Evolutionary conservation across 768 basidiomycete genomes (phyloP).

Genomic region (Megacollybia marginata): DNA sequence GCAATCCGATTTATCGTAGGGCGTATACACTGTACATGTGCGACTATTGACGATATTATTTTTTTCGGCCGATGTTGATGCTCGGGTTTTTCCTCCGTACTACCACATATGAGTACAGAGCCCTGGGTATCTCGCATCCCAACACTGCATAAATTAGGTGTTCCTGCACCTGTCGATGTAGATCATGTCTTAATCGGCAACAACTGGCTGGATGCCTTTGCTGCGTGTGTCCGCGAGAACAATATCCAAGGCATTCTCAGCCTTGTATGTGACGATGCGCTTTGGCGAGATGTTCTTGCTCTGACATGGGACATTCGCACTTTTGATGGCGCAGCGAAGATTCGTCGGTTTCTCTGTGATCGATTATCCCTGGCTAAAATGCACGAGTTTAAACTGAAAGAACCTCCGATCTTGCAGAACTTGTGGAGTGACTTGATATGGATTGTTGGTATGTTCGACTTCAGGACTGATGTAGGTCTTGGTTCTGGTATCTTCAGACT

Average conservation of each 20-base stretch:
- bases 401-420: slow-evolving; percentile 22
- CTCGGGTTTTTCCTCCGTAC: no score
- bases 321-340: slow-evolving; percentile 25
- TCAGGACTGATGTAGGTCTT: slow-evolving; percentile 42
- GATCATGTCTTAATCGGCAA: no score
- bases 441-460: slow-evolving; percentile 50
- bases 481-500: slow-evolving; percentile 49
- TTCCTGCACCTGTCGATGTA: no score
- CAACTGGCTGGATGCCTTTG: slow-evolving; percentile 14
- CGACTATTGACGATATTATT: no score
- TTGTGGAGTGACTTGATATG: slow-evolving; percentile 48
- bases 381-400: slow-evolving; percentile 16
- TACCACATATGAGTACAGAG: no score
- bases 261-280: slow-evolving; percentile 23
- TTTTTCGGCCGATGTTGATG: no score
- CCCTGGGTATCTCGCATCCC: no score
- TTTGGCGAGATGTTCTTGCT: slow-evolving; percentile 46
- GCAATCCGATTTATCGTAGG: no score
- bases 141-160: no score
- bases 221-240: slow-evolving; percentile 4
- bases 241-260: slow-evolving; percentile 12
- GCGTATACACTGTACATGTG: no score
- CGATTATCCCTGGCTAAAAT: slow-evolving; percentile 21
- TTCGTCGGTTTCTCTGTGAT: slow-evolving; percentile 27
- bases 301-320: slow-evolving; percentile 51